phyloP scores from a whole-genome alignment of 164 flowering plant species.

The Umbilicus rupestris region DNA sequence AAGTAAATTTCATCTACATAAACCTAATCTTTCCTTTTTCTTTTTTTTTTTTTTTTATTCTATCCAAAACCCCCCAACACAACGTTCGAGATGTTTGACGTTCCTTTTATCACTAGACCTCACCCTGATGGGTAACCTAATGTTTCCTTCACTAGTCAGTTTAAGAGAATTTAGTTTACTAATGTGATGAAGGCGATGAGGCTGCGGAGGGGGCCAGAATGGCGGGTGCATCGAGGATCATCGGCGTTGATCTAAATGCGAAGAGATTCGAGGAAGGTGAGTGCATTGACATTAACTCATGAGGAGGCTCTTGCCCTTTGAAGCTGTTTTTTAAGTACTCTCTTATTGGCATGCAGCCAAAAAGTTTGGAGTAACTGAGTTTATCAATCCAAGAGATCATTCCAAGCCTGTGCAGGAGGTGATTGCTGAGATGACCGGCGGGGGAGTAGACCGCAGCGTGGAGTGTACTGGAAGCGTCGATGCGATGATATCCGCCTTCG shows the following conservation, averaged over 20 bases:
- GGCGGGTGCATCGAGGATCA: conserved; percentile 72
- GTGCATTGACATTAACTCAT: not conserved
- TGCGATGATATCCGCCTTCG: conserved; percentile 70
- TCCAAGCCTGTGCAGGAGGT: conserved; percentile 56
- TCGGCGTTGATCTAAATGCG: conserved; percentile 67
- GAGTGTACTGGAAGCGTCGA: conserved; percentile 53
- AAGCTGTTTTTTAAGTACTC: not conserved
- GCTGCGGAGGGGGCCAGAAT: conserved; percentile 75
- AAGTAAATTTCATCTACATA: conserved; percentile 10
- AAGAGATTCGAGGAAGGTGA: conserved; percentile 49
- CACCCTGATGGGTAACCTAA: no score
- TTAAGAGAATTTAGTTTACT: no score
- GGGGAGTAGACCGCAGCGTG: conserved; percentile 60
- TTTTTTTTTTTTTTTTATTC: no score
- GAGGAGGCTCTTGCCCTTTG: not conserved
- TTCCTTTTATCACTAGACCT: no score
- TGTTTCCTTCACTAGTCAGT: no score
- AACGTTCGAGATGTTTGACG: no score
- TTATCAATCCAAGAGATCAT: conserved; percentile 48
- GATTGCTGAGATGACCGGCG: conserved; percentile 53
- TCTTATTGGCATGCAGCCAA: conserved; percentile 33
- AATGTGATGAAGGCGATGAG: conserved; percentile 37
- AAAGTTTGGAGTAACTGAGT: conserved; percentile 53
- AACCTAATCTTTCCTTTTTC: not conserved
- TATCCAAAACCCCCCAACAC: no score